These are phyloP conservation scores for Penicillium hordei DNA, from an alignment of 2,329 filamentous ascomycete genomes.

Conservation along the genomic window DNA sequence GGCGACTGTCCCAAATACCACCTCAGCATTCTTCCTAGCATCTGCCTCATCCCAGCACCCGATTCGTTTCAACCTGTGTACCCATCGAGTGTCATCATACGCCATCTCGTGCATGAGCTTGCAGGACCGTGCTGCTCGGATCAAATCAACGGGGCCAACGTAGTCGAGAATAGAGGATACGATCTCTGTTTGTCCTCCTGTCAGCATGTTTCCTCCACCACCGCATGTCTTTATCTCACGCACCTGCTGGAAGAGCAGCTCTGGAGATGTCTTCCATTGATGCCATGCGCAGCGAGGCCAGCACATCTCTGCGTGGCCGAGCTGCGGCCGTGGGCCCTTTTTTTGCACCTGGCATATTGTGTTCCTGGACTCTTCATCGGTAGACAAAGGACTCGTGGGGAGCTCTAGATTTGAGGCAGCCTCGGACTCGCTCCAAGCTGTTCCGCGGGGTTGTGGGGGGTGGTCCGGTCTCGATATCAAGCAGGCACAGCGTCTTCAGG, in stretches of 20 bases:
- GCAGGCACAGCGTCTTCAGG: not conserved
- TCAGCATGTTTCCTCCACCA: constrained; percentile 23
- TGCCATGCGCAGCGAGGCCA: constrained; percentile 75
- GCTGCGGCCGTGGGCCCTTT: constrained; percentile 39
- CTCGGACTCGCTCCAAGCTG: not conserved
- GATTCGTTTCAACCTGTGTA: constrained; percentile 80
- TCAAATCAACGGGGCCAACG: constrained; percentile 78
- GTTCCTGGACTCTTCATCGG: constrained; percentile 29
- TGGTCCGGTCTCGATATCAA: not conserved
- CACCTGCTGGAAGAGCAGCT: constrained; percentile 79
- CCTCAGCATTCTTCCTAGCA: constrained; percentile 76
- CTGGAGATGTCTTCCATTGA: constrained; percentile 73
- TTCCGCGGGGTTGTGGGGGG: constrained; percentile 3
- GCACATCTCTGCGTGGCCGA: constrained; percentile 54
- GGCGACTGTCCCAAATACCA: constrained; percentile 50
- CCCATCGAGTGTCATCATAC: constrained; percentile 96
- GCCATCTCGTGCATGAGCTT: constrained; percentile 95
- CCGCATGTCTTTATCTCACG: constrained; percentile 19
- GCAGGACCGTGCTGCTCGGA: constrained; percentile 80
- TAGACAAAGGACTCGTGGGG: constrained; percentile 9
- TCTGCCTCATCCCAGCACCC: constrained; percentile 89
- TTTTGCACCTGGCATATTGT: constrained; percentile 52
- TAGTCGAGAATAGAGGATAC: constrained; percentile 86
- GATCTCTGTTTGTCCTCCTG: constrained; percentile 62
- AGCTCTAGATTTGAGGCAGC: not conserved